Percentiles rank a stretch among this genome's conserved stretches.
These are phyloP conservation scores for Malbranchea cinnamomea DNA, from an alignment of 2,329 filamentous ascomycete genomes.

Conservation along the genomic window DNA sequence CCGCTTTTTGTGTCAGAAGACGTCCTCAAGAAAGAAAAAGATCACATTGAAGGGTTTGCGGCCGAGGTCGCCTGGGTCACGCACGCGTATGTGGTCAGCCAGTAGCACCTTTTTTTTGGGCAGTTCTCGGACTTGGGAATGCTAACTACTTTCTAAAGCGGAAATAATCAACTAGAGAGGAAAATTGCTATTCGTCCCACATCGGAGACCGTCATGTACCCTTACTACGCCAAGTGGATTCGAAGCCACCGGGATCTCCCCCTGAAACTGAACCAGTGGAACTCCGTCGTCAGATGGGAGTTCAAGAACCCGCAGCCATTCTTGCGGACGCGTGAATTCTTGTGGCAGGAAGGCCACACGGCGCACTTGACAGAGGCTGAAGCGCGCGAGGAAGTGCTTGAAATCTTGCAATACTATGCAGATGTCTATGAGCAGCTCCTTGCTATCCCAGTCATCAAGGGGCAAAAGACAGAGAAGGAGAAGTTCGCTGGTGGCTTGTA, in stretches of 20 bases:
- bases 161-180: conserved; percentile 83
- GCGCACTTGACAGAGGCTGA: conserved; percentile 75
- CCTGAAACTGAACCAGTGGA: conserved; percentile 93
- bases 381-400: conserved; percentile 70
- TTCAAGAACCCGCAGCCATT: conserved; percentile 83
- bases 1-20: conserved; percentile 90
- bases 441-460: conserved; percentile 86
- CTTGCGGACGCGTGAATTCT: conserved; percentile 81
- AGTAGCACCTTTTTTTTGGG: no score
- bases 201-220: conserved; percentile 76
- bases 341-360: conserved; percentile 96
- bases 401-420: conserved; percentile 89
- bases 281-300: conserved; percentile 89
- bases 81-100: conserved; percentile 25
- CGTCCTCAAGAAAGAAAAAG: conserved; percentile 75
- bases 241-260: conserved; percentile 90
- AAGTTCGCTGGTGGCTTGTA: conserved; percentile 96
- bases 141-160: conserved; percentile 37
- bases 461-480: conserved; percentile 91
- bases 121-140: conserved; percentile 7
- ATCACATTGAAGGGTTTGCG: conserved; percentile 96
- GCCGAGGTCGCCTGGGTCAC: conserved; percentile 45
- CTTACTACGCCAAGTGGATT: conserved; percentile 94
- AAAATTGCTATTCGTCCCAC: conserved; percentile 55
- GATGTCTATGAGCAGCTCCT: conserved; percentile 86